Evolutionary conservation across 345 rosid species (phyloP).

Genomic region (Bruguiera gymnorhiza): DNA sequence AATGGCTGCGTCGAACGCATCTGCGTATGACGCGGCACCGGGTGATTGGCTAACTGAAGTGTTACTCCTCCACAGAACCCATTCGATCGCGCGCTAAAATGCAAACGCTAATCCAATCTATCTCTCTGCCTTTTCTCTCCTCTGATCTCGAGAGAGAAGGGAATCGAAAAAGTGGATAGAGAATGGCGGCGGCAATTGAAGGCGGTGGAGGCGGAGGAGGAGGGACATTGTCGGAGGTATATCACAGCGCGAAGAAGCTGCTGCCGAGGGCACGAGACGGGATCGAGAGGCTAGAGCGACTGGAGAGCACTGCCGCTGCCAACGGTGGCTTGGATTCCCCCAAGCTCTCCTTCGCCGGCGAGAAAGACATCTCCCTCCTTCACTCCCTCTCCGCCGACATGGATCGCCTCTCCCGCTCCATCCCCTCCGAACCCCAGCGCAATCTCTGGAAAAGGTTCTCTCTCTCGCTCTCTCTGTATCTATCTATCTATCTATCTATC

Average conservation of each 20-base stretch:
- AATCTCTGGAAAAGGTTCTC: slow-evolving; percentile 89
- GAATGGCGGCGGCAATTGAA: slow-evolving; percentile 24
- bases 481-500: not conserved
- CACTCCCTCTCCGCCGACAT: slow-evolving; percentile 70
- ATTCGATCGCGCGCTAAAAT: no score
- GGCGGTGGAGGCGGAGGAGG: slow-evolving; percentile 73
- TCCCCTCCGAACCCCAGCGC: slow-evolving; percentile 74
- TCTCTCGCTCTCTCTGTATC: not conserved
- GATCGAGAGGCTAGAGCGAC: slow-evolving; percentile 78
- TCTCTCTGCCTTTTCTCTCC: no score
- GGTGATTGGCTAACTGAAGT: slow-evolving; percentile 2
- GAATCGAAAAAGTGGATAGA: not conserved
- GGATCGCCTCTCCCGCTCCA: slow-evolving; percentile 84
- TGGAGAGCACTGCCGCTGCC: slow-evolving; percentile 50
- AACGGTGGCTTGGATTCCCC: slow-evolving; percentile 62
- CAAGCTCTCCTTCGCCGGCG: slow-evolving; percentile 63
- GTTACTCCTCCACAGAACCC: not conserved
- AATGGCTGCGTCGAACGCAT: not conserved
- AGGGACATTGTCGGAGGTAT: slow-evolving; percentile 66
- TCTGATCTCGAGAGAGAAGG: not conserved
- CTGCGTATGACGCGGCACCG: not conserved
- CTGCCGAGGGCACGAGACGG: slow-evolving; percentile 73
- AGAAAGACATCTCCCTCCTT: slow-evolving; percentile 70
- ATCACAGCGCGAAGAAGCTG: slow-evolving; percentile 53
- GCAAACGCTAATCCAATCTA: no score